Evolutionary conservation across 768 basidiomycete species (phyloP).

Genomic region (Dacryopinax spathularia): DNA sequence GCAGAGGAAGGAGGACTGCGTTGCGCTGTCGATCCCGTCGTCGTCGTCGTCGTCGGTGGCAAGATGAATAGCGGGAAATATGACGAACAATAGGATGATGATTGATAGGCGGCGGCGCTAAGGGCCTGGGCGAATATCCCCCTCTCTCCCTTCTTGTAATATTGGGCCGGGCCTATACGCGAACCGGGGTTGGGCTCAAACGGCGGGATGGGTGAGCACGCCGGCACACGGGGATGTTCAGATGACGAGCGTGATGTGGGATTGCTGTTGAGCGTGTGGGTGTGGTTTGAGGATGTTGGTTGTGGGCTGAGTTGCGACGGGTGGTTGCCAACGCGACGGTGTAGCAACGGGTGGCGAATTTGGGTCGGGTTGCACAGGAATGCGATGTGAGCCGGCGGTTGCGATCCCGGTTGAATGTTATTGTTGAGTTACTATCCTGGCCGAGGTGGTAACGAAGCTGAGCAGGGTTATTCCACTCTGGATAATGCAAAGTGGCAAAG

Average conservation of each 20-base stretch:
- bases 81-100: conserved; percentile 5
- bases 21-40: too few relatives aligned
- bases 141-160: too few relatives aligned
- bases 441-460: not conserved
- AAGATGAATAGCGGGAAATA: not conserved
- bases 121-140: not conserved
- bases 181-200: not conserved
- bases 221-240: not conserved
- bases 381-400: not conserved
- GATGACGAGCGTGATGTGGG: not conserved
- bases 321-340: not conserved
- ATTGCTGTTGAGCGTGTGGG: not conserved
- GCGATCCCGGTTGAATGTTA: not conserved
- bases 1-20: not conserved
- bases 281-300: not conserved
- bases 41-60: too few relatives aligned
- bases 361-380: not conserved
- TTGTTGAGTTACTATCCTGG: not conserved
- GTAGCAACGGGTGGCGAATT: conserved; percentile 3
- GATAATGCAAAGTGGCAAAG: not conserved
- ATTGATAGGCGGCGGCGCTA: conserved; percentile 4
- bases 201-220: not conserved
- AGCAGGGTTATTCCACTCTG: not conserved
- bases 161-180: not conserved
- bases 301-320: not conserved